These are phyloP conservation scores for Fusarium sp. DNA, from an alignment of 2,329 filamentous ascomycete genomes.

Conservation along the genomic window DNA sequence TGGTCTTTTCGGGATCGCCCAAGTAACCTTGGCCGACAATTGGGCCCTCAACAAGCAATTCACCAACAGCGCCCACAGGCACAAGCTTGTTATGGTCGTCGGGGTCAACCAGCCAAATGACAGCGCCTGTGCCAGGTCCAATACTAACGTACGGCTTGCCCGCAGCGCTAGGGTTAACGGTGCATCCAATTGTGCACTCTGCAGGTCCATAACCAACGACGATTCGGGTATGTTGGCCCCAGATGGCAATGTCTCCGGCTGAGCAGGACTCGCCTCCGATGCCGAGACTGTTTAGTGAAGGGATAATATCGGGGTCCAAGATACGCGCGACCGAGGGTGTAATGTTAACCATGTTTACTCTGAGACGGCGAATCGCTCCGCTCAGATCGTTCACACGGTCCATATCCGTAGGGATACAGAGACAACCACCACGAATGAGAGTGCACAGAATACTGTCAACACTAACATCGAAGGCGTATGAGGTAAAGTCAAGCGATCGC, in stretches of 20 bases:
- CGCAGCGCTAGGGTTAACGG: conserved; percentile 59
- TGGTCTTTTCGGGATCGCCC: conserved; percentile 70
- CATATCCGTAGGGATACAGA: conserved; percentile 69
- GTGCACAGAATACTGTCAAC: conserved; percentile 69
- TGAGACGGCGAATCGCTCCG: conserved; percentile 60
- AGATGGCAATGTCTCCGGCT: conserved; percentile 62
- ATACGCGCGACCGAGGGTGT: conserved; percentile 66
- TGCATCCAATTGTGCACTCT: conserved; percentile 68
- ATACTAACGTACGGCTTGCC: conserved; percentile 59
- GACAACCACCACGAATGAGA: conserved; percentile 64
- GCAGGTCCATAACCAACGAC: conserved; percentile 69
- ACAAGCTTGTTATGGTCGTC: conserved; percentile 63
- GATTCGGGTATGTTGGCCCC: conserved; percentile 63
- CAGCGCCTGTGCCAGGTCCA: conserved; percentile 63
- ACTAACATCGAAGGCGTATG: conserved; percentile 69
- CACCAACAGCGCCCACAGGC: conserved; percentile 65
- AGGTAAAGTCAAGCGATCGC: conserved; percentile 63
- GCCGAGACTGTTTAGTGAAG: conserved; percentile 62
- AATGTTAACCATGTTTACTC: conserved; percentile 64
- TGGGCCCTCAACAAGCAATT: conserved; percentile 70
- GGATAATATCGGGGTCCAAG: conserved; percentile 61
- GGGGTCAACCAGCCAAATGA: conserved; percentile 67
- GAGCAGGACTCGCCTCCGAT: conserved; percentile 69
- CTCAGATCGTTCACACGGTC: conserved; percentile 67
- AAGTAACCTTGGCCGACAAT: conserved; percentile 75